phyloP scores from a whole-genome alignment of 768 basidiomycete species.

The Clavaria fumosa region DNA sequence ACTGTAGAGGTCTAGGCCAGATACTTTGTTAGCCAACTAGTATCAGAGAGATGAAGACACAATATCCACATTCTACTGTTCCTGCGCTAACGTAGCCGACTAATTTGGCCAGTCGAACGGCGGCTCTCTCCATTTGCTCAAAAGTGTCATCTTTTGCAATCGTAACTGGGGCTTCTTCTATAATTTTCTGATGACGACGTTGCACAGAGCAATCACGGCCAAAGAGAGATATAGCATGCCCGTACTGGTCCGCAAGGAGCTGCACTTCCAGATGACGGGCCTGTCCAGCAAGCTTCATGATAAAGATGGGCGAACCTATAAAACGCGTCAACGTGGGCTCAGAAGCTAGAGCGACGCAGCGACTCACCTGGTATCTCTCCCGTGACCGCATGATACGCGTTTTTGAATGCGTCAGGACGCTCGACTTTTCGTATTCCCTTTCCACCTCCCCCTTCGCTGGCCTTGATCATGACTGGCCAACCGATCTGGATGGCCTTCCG shows the following conservation, averaged over 20 bases:
- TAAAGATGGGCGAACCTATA: constrained; percentile 90
- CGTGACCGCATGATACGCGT: constrained; percentile 82
- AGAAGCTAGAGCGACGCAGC: constrained; percentile 8
- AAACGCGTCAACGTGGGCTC: constrained; percentile 7
- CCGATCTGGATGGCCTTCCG: constrained; percentile 76
- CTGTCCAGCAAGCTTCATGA: constrained; percentile 98
- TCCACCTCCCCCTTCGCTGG: constrained; percentile 96
- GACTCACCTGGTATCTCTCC: constrained; percentile 88
- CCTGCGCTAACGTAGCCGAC: constrained; percentile 99
- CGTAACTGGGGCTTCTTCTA: constrained; percentile 97
- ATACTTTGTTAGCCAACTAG: no score
- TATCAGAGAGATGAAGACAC: no score
- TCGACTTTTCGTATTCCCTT: constrained; percentile 98
- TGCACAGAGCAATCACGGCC: constrained; percentile 99
- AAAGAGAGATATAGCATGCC: constrained; percentile 96
- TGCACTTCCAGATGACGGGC: constrained; percentile 98
- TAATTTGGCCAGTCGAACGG: constrained; percentile 96
- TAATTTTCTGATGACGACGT: constrained; percentile 98
- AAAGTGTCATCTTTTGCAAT: constrained; percentile 88
- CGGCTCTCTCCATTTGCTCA: constrained; percentile 96
- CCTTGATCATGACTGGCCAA: constrained; percentile 99
- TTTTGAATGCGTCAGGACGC: constrained; percentile 73
- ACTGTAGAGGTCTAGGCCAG: constrained; percentile 74
- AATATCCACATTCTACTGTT: constrained; percentile 80
- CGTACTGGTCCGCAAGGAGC: constrained; percentile 96